Evolutionary conservation across 2,329 filamentous ascomycete genomes (phyloP).

Genomic region (Phyllosticta capitalensis): DNA sequence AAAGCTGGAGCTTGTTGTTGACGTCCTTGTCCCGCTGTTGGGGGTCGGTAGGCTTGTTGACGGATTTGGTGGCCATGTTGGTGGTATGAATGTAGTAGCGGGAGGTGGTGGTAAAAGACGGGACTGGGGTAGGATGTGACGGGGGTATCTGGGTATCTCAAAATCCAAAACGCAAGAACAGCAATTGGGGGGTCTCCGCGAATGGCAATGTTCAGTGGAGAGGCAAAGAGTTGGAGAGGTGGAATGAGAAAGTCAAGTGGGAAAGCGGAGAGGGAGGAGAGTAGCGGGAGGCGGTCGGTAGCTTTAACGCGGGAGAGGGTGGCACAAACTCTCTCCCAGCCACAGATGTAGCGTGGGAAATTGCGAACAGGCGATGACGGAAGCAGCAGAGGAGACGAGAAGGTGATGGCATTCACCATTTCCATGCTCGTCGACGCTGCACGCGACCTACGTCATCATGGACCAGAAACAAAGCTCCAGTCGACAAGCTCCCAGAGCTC

Average conservation of each 20-base stretch:
- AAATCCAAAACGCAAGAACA: slow-evolving; percentile 5
- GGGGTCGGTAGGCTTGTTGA: slow-evolving; percentile 65
- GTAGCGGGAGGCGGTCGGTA: neutral
- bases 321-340: neutral
- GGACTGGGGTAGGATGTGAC: neutral
- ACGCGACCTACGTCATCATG: neutral
- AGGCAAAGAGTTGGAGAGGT: neutral
- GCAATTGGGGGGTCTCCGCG: neutral
- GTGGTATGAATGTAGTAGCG: neutral
- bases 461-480: neutral
- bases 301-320: neutral
- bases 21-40: slow-evolving; percentile 76
- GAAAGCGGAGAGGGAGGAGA: neutral
- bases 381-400: too few relatives aligned
- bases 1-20: slow-evolving; percentile 89
- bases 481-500: neutral
- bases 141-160: slow-evolving; percentile 10
- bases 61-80: slow-evolving; percentile 22
- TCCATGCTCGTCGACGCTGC: too few relatives aligned
- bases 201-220: neutral
- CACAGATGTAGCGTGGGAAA: neutral
- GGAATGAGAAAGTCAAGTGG: neutral
- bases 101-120: neutral
- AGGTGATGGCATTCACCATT: too few relatives aligned
- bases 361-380: neutral